Evolutionary conservation across 148 eudicot genomes (phyloP).

Genomic region (Vaccinium corymbosum): DNA sequence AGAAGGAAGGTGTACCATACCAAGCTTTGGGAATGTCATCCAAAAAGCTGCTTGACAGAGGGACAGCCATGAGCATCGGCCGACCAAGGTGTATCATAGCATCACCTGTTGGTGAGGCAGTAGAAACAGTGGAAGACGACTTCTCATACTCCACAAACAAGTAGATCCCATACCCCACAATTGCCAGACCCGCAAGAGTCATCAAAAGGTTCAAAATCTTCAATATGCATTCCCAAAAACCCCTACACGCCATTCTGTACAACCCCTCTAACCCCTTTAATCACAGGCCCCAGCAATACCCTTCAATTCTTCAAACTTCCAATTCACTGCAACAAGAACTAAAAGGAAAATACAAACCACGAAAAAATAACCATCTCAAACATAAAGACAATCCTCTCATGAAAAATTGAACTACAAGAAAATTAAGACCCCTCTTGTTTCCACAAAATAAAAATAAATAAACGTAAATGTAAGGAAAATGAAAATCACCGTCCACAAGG

Average conservation of each 20-base stretch:
- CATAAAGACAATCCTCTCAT: not conserved
- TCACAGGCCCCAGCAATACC: not conserved
- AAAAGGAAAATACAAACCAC: not conserved
- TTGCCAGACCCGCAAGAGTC: slow-evolving; percentile 72
- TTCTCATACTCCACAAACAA: slow-evolving; percentile 74
- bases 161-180: slow-evolving; percentile 89
- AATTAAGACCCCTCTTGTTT: not conserved
- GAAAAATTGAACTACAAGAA: not conserved
- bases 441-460: not conserved
- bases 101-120: slow-evolving; percentile 39
- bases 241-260: slow-evolving; percentile 74
- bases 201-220: slow-evolving; percentile 77
- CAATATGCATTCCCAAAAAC: slow-evolving; percentile 77
- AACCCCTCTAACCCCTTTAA: slow-evolving; percentile 11
- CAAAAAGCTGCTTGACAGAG: slow-evolving; percentile 54
- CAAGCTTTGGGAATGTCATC: slow-evolving; percentile 80
- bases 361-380: not conserved
- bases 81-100: slow-evolving; percentile 70
- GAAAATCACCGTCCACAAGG: too few species aligned
- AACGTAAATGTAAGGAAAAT: not conserved
- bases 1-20: slow-evolving; percentile 34
- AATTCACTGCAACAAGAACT: slow-evolving; percentile 6
- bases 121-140: slow-evolving; percentile 27
- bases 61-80: slow-evolving; percentile 65
- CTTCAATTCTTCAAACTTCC: slow-evolving; percentile 20